Percentiles rank a stretch among this genome's conserved stretches.
These are phyloP conservation scores for Aureobasidium zeae DNA, from an alignment of 2,329 filamentous ascomycete species.

Conservation along the genomic window DNA sequence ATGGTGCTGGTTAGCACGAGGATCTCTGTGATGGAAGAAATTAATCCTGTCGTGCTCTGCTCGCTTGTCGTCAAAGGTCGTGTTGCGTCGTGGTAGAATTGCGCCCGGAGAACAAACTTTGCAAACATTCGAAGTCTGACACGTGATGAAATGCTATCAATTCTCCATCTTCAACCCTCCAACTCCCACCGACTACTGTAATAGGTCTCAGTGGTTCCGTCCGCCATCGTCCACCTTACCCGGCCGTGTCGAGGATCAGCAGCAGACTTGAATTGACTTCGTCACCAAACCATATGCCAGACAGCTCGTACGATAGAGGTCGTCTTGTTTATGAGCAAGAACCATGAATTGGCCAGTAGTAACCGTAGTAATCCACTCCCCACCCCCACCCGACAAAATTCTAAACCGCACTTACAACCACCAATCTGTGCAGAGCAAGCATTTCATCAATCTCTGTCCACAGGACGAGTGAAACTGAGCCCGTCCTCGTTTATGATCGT, in stretches of 20 bases:
- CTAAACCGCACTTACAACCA: background rate
- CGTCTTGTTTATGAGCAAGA: background rate
- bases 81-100: conserved; percentile 8
- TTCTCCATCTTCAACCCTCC: too few species aligned
- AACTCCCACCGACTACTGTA: too few species aligned
- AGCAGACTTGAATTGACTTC: background rate
- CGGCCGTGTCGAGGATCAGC: too few species aligned
- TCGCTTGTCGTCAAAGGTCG: background rate
- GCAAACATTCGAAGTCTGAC: too few species aligned
- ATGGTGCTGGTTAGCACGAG: background rate
- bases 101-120: conserved; percentile 15
- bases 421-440: too few species aligned
- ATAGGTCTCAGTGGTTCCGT: too few species aligned
- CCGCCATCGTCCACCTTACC: too few species aligned
- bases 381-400: background rate
- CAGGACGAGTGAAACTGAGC: too few species aligned
- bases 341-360: background rate
- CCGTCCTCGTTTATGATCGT: too few species aligned
- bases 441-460: background rate
- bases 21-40: background rate
- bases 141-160: too few species aligned
- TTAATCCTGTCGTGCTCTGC: background rate
- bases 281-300: too few species aligned
- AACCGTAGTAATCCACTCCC: background rate
- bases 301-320: too few species aligned